A percentile compares a stretch with the other conserved stretches of the same genome.
Conservation (phyloP, 2,329 filamentous ascomycete genomes). For the Zymoseptoria crescenta region DNA sequence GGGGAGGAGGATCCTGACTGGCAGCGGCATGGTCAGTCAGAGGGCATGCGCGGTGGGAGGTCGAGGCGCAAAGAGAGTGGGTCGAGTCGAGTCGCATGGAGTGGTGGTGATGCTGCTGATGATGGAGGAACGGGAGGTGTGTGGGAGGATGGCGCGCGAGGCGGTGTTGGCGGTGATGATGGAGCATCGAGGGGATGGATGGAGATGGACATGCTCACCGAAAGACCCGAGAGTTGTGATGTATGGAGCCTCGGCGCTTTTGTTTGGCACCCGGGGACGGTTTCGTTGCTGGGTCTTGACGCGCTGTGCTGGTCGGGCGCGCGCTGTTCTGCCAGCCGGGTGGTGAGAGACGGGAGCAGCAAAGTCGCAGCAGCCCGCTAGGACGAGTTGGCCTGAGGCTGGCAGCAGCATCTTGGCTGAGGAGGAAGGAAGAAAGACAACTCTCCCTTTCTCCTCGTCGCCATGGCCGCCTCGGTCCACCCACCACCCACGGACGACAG, state of each 20-base stretch:
- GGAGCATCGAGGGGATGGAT: not conserved
- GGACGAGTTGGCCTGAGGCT: not conserved
- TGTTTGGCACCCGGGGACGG: not conserved
- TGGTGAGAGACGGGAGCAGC: not conserved
- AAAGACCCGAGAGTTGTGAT: not conserved
- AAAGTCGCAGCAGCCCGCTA: not conserved
- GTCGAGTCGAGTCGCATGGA: not conserved
- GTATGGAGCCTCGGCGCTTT: not conserved
- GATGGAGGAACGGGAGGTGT: not conserved
- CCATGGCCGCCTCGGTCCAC: not conserved
- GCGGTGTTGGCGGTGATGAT: not conserved
- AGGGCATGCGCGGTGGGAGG: not conserved
- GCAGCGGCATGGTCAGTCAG: constrained; percentile 5
- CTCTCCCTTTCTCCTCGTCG: not conserved
- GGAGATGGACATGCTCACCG: not conserved
- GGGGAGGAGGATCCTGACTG: not conserved
- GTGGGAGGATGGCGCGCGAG: not conserved
- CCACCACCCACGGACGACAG: not conserved
- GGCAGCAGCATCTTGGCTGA: not conserved
- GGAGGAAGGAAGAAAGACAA: not conserved
- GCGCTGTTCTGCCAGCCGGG: not conserved
- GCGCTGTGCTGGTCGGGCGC: not conserved
- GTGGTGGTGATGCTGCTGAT: not conserved
- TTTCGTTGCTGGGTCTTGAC: not conserved
- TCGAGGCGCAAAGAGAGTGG: not conserved